Base-by-base conservation (phyloP, 1,284 basidiomycete species). In the Austropuccinia psidii region DNA sequence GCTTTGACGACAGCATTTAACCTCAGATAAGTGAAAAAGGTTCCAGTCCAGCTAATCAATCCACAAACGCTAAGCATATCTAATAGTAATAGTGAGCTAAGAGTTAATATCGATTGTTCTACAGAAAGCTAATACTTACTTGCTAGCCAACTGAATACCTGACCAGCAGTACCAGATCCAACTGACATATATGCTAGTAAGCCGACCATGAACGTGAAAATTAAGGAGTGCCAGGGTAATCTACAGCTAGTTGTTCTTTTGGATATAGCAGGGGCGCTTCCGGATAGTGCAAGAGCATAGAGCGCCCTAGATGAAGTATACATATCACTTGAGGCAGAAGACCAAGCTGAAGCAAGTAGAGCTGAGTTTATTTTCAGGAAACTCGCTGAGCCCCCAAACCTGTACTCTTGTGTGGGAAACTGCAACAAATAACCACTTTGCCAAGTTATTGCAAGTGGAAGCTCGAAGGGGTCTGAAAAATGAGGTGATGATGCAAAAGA, bases 301-400 rank as follows among this genome's bases (percentile, higher is more conserved):
- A 86, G 80, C 29, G 84, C 84, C 66, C 85, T 81, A 37, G 83
- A 83, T 60, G 87, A 87, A 0, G 88, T 88, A 81, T 91, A 95
- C 68, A 94, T 80, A 78, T 92, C 89, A 77, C 88, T 89, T 37
- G 87, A 89, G 3, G 89, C 90, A 7, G 92, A 90, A 6, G 90
- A 92, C 86, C 89, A 90, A 0, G 93, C 92, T 0, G 90, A 90
- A 33, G 88, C 89, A 69, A 95, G 82, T 35, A 96, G 84, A 79
- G 86, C 87, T 5, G 92, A 91, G 80, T 95, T 95, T 82, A 93
- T 91, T n/a, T n/a, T n/a, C n/a, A n/a, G n/a, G n/a, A n/a, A n/a
- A n/a, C n/a, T n/a, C n/a, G n/a, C n/a, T n/a, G n/a, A n/a, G n/a
- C n/a, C n/a, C n/a, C n/a, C n/a, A n/a, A n/a, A n/a, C n/a, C n/a